phyloP scores from a whole-genome alignment of 163 green algal genomes.

The Smithsoniella earleae region DNA sequence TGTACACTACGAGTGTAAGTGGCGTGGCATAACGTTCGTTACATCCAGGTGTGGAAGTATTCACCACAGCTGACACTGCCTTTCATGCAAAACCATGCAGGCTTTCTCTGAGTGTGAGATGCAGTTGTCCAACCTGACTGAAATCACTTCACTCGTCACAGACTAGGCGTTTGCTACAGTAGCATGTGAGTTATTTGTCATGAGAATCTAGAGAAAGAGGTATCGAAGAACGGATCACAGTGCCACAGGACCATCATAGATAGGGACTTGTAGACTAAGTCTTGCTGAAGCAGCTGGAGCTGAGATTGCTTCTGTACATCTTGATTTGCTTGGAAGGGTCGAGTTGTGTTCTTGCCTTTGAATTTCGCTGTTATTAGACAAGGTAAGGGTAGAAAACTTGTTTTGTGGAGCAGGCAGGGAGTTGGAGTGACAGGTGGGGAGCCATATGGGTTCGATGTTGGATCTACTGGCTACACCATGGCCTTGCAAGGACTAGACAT shows the following conservation, averaged over 20 bases:
- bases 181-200: conserved; percentile 32
- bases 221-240: not conserved
- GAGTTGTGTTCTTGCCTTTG: too few species aligned
- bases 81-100: too few species aligned
- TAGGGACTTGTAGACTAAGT: not conserved
- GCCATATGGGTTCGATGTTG: conserved; percentile 66
- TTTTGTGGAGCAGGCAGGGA: conserved; percentile 40
- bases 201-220: not conserved
- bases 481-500: conserved; percentile 6
- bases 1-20: conserved; percentile 69
- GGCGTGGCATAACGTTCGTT: conserved; percentile 32
- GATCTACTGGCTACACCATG: not conserved
- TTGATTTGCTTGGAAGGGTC: not conserved
- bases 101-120: conserved; percentile 36
- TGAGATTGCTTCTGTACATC: not conserved
- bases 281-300: too few species aligned
- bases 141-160: too few species aligned
- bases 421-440: conserved; percentile 69
- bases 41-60: too few species aligned
- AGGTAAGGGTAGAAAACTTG: not conserved
- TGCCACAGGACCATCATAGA: not conserved
- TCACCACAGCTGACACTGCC: too few species aligned
- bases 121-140: conserved; percentile 49
- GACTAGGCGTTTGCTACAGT: too few species aligned
- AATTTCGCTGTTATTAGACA: not conserved